Evolutionary conservation across 179 eudicot genomes (phyloP).

Genomic region (Nepenthes alata): DNA sequence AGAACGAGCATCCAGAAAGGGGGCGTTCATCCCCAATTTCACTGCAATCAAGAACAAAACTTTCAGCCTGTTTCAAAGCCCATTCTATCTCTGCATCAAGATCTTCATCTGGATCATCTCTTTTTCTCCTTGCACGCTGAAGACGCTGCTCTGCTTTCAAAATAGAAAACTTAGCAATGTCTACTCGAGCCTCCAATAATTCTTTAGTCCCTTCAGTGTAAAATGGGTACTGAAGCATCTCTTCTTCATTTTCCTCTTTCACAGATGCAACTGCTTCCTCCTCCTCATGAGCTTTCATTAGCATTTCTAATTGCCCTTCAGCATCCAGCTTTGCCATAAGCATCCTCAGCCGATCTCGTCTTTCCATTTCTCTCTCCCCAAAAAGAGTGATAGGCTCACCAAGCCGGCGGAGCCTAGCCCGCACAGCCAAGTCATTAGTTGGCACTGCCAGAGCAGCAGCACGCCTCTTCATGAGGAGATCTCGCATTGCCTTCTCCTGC

Average conservation of each 20-base stretch:
- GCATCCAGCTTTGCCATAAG: slow-evolving; percentile 85
- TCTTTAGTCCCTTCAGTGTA: slow-evolving; percentile 67
- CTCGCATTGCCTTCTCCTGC: slow-evolving; percentile 73
- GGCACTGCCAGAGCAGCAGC: slow-evolving; percentile 95
- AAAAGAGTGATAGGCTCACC: slow-evolving; percentile 87
- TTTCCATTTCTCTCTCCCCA: slow-evolving; percentile 96
- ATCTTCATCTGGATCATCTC: slow-evolving; percentile 95
- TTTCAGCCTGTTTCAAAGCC: slow-evolving; percentile 62
- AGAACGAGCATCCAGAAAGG: slow-evolving; percentile 77
- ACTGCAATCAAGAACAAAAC: slow-evolving; percentile 59
- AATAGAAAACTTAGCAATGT: slow-evolving; percentile 56
- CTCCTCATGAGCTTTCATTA: slow-evolving; percentile 86
- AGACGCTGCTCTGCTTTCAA: slow-evolving; percentile 52
- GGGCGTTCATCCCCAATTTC: slow-evolving; percentile 94
- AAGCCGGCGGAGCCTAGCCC: slow-evolving; percentile 65
- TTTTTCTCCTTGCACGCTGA: slow-evolving; percentile 63
- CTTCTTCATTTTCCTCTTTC: slow-evolving; percentile 54
- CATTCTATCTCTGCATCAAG: slow-evolving; percentile 74
- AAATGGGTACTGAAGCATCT: slow-evolving; percentile 63
- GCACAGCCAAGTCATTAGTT: slow-evolving; percentile 77
- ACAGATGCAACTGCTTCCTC: slow-evolving; percentile 55
- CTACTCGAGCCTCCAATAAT: slow-evolving; percentile 50
- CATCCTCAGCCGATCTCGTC: slow-evolving; percentile 69
- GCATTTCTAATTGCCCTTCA: slow-evolving; percentile 80
- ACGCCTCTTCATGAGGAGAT: slow-evolving; percentile 67